phyloP scores from a whole-genome alignment of 1,139 yeast genomes.

The Pichia sp. region DNA sequence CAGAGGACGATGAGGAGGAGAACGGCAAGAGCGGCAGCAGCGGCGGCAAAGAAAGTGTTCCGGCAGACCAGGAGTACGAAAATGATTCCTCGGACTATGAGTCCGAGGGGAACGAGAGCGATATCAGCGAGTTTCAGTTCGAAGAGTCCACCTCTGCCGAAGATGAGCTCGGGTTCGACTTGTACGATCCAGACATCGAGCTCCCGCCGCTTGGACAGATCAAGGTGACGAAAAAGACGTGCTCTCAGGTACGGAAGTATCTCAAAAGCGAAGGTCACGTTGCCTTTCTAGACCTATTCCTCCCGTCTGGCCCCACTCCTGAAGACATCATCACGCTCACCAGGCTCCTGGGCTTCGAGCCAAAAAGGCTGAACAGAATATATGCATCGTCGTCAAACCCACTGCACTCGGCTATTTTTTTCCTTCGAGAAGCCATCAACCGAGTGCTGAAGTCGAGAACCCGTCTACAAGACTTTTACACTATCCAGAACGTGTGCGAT shows the following conservation, averaged over 20 bases:
- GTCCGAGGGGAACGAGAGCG: slow-evolving; percentile 9
- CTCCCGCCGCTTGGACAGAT: slow-evolving; percentile 22
- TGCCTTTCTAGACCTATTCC: slow-evolving; percentile 42
- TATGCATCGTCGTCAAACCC: slow-evolving; percentile 21
- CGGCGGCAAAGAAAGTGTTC: background rate
- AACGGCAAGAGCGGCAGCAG: background rate
- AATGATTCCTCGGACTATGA: slow-evolving; percentile 4
- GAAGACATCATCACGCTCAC: slow-evolving; percentile 49
- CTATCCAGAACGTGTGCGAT: slow-evolving; percentile 56
- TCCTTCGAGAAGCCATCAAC: slow-evolving; percentile 57
- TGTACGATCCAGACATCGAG: slow-evolving; percentile 7
- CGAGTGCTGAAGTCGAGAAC: slow-evolving; percentile 53
- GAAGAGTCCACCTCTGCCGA: slow-evolving; percentile 9
- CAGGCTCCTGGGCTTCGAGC: slow-evolving; percentile 49
- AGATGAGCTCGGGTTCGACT: slow-evolving; percentile 12
- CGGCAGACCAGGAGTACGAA: background rate
- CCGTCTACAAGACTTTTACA: slow-evolving; percentile 47
- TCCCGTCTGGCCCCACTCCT: slow-evolving; percentile 56
- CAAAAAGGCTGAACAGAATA: slow-evolving; percentile 40
- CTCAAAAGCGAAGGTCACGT: slow-evolving; percentile 60
- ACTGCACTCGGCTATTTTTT: slow-evolving; percentile 45
- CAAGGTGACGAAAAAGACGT: slow-evolving; percentile 36
- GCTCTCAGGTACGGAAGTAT: slow-evolving; percentile 50
- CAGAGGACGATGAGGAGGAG: slow-evolving; percentile 1
- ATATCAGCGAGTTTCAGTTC: slow-evolving; percentile 16